Evolutionary conservation across 1,284 basidiomycete genomes (phyloP).

Genomic region (Fereydounia khargensis): DNA sequence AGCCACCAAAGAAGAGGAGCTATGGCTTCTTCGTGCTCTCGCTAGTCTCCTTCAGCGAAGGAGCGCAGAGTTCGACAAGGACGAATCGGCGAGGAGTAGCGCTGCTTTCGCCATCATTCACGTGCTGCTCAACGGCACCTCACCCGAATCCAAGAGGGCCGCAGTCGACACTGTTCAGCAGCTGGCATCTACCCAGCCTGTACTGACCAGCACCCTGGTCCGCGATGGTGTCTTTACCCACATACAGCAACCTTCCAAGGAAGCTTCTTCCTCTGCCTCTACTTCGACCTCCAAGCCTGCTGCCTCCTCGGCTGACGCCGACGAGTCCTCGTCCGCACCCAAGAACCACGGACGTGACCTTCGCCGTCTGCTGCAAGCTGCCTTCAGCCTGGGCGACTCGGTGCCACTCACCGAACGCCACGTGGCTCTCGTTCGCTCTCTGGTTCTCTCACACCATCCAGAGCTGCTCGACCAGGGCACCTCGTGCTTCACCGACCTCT

Average conservation of each 20-base stretch:
- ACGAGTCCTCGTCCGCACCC: slow-evolving; percentile 21
- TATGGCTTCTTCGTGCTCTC: slow-evolving; percentile 40
- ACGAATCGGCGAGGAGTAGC: slow-evolving; percentile 20
- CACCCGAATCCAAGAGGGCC: slow-evolving; percentile 12
- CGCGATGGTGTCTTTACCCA: slow-evolving; percentile 23
- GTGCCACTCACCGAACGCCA: slow-evolving; percentile 13
- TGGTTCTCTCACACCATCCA: slow-evolving; percentile 49
- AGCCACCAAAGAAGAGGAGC: slow-evolving; percentile 30
- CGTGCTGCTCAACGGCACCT: slow-evolving; percentile 27
- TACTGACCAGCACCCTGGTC: slow-evolving; percentile 27
- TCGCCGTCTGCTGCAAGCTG: slow-evolving; percentile 28
- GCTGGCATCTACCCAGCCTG: slow-evolving; percentile 10
- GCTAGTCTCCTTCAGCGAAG: slow-evolving; percentile 14
- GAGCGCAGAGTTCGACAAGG: slow-evolving; percentile 6
- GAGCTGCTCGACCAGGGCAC: slow-evolving; percentile 36
- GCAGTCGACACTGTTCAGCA: slow-evolving; percentile 11
- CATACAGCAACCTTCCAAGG: slow-evolving; percentile 12
- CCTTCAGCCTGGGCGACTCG: slow-evolving; percentile 24
- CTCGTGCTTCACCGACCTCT: slow-evolving; percentile 47
- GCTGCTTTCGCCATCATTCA: slow-evolving; percentile 33
- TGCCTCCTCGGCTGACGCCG: slow-evolving; percentile 15
- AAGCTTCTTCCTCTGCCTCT: slow-evolving; percentile 1
- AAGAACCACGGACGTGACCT: slow-evolving; percentile 31
- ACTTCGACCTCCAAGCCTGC: slow-evolving; percentile 3
- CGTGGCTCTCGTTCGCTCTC: slow-evolving; percentile 39